These are phyloP conservation scores for Acidiella bohemica DNA, from an alignment of 495 filamentous ascomycete species.

Conservation along the genomic window DNA sequence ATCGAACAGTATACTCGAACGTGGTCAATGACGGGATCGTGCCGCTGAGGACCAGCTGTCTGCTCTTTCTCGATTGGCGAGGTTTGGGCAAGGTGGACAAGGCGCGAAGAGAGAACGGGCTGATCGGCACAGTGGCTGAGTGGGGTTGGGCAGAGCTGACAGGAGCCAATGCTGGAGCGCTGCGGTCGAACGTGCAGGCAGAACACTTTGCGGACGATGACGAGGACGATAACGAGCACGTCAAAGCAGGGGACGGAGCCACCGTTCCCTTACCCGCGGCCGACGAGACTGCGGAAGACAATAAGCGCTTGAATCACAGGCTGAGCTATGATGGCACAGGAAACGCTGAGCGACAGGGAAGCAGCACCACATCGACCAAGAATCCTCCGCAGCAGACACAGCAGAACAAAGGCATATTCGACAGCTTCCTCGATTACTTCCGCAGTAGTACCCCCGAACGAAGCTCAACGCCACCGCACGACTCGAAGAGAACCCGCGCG, in stretches of 20 bases:
- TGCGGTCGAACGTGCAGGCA: conserved; percentile 28
- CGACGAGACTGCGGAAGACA: conserved; percentile 13
- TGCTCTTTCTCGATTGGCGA: conserved; percentile 95
- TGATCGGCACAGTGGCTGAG: conserved; percentile 80
- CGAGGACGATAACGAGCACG: conserved; percentile 18
- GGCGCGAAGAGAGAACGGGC: conserved; percentile 75
- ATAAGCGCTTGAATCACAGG: conserved; percentile 1
- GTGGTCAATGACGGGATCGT: conserved; percentile 98
- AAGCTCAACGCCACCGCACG: not conserved
- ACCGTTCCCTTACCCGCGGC: conserved; percentile 48
- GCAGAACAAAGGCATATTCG: conserved; percentile 19
- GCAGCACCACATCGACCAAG: not conserved
- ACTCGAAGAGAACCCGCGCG: conserved; percentile 26
- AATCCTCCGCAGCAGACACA: conserved; percentile 1
- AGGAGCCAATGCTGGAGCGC: conserved; percentile 52
- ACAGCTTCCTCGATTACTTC: conserved; percentile 28
- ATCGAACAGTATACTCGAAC: conserved; percentile 89
- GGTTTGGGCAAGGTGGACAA: conserved; percentile 88
- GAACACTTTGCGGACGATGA: conserved; percentile 20
- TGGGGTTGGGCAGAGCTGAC: conserved; percentile 95
- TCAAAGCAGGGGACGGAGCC: conserved; percentile 6
- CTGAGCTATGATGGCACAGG: conserved; percentile 5
- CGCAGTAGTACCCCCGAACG: conserved; percentile 6
- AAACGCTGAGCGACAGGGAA: not conserved
- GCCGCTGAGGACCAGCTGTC: conserved; percentile 81